Evolutionary conservation across 768 basidiomycete genomes (phyloP), one percentile per base, ranked within the genome.

Genomic region (Botryobasidium botryosum): DNA sequence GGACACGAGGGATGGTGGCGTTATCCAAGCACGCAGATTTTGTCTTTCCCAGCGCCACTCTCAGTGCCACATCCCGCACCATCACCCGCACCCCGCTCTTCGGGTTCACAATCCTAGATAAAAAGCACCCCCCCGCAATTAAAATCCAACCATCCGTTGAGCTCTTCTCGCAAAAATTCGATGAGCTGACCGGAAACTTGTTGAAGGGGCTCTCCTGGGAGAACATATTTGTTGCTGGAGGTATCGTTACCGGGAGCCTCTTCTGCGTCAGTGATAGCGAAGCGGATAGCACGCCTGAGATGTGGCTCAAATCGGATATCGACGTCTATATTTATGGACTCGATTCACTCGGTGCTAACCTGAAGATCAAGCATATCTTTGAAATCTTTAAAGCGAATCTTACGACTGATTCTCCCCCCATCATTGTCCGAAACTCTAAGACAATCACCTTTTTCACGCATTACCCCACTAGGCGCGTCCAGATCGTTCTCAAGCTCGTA

Each of bases 241-340:
- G 40, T 6, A 42, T 42, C 40, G 25, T 42, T 20, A 13, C 27
- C 40, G 20, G 21, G 6, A 28, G 18, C 7, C 37, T 39, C 18
- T 15, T 10, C 26, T n/a, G n/a, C n/a, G n/a, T n/a, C n/a, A n/a
- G n/a, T n/a, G n/a, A n/a, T n/a, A n/a, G n/a, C n/a, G n/a, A n/a
- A n/a, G n/a, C n/a, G n/a, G 20, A 8, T 24, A 24, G 10, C 8
- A 24, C 12, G 12, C 13, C 23, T 10, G 37, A 13, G 13, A 8
- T 8, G 8, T 39, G 8, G 12, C 8, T 13, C 20, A 8, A 13
- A 8, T 42, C 40, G 13, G 40, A 42, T 20, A 42, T 42, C 40
- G 40, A 42, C 21, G 12, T 42, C 20, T 42, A 42, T 20, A 20
- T 42, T 25, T 42, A 42, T 25, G 40, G 26, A 6, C 26, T 42